phyloP scores from a whole-genome alignment of 2,329 filamentous ascomycete species.

The Aspergillus brasiliensis region DNA sequence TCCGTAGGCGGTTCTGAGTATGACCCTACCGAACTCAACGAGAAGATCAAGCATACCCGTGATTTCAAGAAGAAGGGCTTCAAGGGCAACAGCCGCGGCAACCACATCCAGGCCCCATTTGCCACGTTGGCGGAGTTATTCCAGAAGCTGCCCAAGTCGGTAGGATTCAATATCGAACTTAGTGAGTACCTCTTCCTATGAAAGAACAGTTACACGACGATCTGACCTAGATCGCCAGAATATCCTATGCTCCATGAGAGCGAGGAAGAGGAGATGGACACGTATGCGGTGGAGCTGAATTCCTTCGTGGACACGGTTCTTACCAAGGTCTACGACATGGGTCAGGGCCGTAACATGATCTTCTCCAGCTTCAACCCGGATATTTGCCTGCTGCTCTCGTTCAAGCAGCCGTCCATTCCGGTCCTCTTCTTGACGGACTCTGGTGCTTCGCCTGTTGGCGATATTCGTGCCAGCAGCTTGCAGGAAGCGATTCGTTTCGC shows the following conservation, averaged over 20 bases:
- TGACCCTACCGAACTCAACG: slow-evolving; percentile 53
- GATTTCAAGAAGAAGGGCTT: slow-evolving; percentile 94
- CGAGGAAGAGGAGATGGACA: slow-evolving; percentile 95
- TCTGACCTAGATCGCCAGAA: slow-evolving; percentile 51
- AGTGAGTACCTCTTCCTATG: slow-evolving; percentile 50
- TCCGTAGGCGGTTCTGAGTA: slow-evolving; percentile 59
- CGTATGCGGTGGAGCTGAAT: slow-evolving; percentile 93
- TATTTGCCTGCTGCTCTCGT: slow-evolving; percentile 88
- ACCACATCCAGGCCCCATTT: slow-evolving; percentile 94
- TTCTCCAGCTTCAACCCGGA: slow-evolving; percentile 98
- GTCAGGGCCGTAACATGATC: slow-evolving; percentile 82
- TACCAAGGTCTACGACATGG: slow-evolving; percentile 83
- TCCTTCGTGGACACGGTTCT: slow-evolving; percentile 94
- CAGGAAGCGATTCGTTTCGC: slow-evolving; percentile 97
- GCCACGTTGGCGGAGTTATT: slow-evolving; percentile 95
- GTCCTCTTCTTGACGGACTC: slow-evolving; percentile 93
- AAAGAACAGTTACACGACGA: slow-evolving; percentile 30
- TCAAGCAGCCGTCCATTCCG: slow-evolving; percentile 96
- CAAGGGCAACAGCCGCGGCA: slow-evolving; percentile 92
- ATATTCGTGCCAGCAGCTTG: slow-evolving; percentile 85
- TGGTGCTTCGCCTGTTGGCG: slow-evolving; percentile 76
- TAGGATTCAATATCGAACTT: slow-evolving; percentile 98
- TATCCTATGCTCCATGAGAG: slow-evolving; percentile 97
- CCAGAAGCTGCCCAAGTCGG: slow-evolving; percentile 73
- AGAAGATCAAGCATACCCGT: slow-evolving; percentile 95